phyloP scores from a whole-genome alignment of 2,329 filamentous ascomycete genomes.

The Alternaria conjuncta region DNA sequence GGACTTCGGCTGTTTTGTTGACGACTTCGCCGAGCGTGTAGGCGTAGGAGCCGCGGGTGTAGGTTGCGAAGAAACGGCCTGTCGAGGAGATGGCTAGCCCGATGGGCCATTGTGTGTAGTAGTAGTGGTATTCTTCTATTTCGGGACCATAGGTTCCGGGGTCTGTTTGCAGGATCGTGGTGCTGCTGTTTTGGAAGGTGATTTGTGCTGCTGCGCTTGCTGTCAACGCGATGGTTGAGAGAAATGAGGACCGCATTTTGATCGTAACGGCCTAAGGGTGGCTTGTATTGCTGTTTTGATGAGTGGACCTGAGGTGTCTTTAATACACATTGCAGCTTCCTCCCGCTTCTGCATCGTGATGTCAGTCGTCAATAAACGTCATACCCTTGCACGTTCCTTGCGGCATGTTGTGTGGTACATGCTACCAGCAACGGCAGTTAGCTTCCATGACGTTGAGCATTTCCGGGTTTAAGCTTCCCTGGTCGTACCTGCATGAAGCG shows the following conservation, averaged over 20 bases:
- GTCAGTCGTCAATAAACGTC: slow-evolving; percentile 4
- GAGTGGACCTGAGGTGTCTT: background rate
- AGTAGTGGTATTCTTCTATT: slow-evolving; percentile 57
- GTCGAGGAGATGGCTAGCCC: slow-evolving; percentile 58
- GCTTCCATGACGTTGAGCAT: slow-evolving; percentile 9
- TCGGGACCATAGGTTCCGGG: slow-evolving; percentile 57
- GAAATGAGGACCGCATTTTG: background rate
- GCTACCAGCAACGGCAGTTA: background rate
- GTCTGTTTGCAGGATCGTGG: slow-evolving; percentile 52
- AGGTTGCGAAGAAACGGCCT: slow-evolving; percentile 59
- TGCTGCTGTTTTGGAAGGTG: slow-evolving; percentile 27
- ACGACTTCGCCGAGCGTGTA: slow-evolving; percentile 58
- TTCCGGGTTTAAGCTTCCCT: slow-evolving; percentile 1
- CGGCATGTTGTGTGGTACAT: background rate
- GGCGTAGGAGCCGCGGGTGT: slow-evolving; percentile 54
- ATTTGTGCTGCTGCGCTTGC: slow-evolving; percentile 6
- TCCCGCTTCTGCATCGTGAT: background rate
- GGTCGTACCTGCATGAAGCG: slow-evolving; percentile 6
- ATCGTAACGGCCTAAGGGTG: no score
- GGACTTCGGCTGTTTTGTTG: slow-evolving; percentile 55
- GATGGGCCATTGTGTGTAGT: slow-evolving; percentile 57
- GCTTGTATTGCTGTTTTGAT: background rate
- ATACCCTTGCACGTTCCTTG: background rate
- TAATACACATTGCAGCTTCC: background rate
- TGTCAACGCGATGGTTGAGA: background rate